Base-by-base conservation (phyloP, 495 filamentous ascomycete species). In the Neurospora sp. region DNA sequence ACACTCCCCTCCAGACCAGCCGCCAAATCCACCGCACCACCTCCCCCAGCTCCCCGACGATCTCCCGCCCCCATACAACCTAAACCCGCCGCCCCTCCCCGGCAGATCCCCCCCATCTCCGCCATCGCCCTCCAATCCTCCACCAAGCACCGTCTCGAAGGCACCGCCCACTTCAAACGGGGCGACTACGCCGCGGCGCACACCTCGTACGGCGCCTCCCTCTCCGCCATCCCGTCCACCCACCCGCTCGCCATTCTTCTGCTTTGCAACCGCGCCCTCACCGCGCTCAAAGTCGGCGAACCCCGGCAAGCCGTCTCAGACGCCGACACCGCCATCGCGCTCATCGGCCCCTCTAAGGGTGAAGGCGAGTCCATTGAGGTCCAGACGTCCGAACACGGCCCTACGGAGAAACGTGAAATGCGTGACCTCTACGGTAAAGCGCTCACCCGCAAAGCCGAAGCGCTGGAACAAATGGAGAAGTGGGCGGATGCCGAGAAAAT, bases 381-480 rank as follows among this genome's bases (percentile, higher is more conserved):
- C 3, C 79, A 81, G 37, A 78, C 81, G 4, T 80, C 76, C 23
- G 86, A 86, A 20, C 54, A 66, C 8, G 87, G 84, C 54, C 84
- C 82, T 20, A 89, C 90, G 73, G 86, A 90, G 20, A 85, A 87
- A 38, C 96, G 97, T 73, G 90, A 93, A 59, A 98, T 99, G 94
- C 90, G 87, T 66, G 93, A 95, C 46, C 93, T 97, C 78, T 98
- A 90, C 81, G 93, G 92, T 69, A 98, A 98, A 81, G 94, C 94
- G 0, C 85, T 97, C 54, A 94, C 91, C 81, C 91, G 96, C 72
- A 98, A 98, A 84, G 96, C 96, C 16, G 96, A 98, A 81, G 95
- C 92, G 2, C 86, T 98, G 39, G 96, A 99, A 82, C 92, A 98
- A 77, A 90, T 99, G 78, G 96, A 99, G 83, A 92, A 92, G 79